Evolutionary conservation across 2,329 filamentous ascomycete genomes (phyloP).

Genomic region (Magnaporthales sp.): DNA sequence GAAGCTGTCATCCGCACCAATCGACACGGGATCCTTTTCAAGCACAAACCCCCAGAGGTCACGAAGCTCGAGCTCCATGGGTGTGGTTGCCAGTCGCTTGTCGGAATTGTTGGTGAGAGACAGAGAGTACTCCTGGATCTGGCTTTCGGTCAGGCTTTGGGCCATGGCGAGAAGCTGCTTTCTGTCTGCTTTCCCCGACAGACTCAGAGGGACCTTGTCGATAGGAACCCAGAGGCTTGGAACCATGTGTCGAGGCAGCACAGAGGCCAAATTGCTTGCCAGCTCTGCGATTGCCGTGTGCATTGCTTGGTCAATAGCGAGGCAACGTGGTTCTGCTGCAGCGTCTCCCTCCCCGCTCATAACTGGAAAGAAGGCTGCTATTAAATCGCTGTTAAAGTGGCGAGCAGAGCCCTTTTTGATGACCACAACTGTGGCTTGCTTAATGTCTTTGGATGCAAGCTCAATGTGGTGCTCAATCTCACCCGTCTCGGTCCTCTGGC

Average conservation of each 20-base stretch:
- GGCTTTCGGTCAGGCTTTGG: conserved; percentile 5
- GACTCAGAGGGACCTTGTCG: conserved; percentile 13
- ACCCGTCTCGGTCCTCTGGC: conserved; percentile 6
- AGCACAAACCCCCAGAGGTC: conserved; percentile 9
- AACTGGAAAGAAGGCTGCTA: conserved; percentile 1
- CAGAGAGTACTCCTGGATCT: neutral
- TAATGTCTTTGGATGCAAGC: neutral
- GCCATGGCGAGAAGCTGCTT: conserved; percentile 6
- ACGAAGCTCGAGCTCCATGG: conserved; percentile 7
- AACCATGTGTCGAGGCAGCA: conserved; percentile 17
- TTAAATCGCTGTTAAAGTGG: neutral
- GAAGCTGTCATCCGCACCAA: conserved; percentile 9
- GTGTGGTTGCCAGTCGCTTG: conserved; percentile 2
- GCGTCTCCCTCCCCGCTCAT: neutral
- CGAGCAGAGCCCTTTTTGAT: conserved; percentile 1
- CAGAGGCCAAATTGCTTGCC: conserved; percentile 8
- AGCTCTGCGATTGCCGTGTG: conserved; percentile 4
- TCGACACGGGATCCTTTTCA: conserved; percentile 5
- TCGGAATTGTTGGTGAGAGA: conserved; percentile 6
- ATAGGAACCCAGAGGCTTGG: conserved; percentile 15
- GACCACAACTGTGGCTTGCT: neutral
- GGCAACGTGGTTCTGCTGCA: neutral
- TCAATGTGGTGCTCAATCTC: neutral
- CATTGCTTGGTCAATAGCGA: neutral
- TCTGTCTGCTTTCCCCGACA: conserved; percentile 16